Evolutionary conservation across 306 rosid genomes (phyloP).

Genomic region (Fragaria nilgerrensis): DNA sequence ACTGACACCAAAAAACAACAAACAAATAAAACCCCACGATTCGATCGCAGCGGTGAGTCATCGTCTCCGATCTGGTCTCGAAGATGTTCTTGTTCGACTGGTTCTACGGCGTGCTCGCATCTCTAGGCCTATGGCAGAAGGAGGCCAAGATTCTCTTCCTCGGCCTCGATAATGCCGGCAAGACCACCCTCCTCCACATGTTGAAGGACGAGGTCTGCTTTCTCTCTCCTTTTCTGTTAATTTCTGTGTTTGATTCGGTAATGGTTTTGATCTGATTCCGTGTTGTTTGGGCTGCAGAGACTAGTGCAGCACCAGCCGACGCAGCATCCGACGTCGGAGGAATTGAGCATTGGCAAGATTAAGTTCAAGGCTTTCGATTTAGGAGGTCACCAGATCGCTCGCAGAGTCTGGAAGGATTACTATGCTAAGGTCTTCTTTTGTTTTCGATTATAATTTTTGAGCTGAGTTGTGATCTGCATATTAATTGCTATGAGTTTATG

Average conservation of each 20-base stretch:
- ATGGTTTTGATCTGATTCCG: background rate
- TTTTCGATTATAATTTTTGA: background rate
- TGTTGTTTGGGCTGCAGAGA: conserved; percentile 49
- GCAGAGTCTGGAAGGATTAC: conserved; percentile 96
- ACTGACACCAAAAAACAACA: background rate
- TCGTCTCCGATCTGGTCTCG: conserved; percentile 22
- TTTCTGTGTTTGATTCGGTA: background rate
- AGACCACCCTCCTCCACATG: conserved; percentile 97
- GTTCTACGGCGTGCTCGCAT: conserved; percentile 88
- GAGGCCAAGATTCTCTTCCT: conserved; percentile 96
- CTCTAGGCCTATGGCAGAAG: conserved; percentile 93
- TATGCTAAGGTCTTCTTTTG: conserved; percentile 67
- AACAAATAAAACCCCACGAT: background rate
- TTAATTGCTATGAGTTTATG: background rate
- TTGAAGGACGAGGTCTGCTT: conserved; percentile 85
- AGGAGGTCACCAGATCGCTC: conserved; percentile 93
- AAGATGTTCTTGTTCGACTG: conserved; percentile 80
- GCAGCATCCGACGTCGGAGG: conserved; percentile 88
- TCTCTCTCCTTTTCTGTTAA: background rate
- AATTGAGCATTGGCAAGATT: conserved; percentile 87
- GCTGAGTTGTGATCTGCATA: background rate
- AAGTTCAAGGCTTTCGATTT: conserved; percentile 95
- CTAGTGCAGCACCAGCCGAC: conserved; percentile 96
- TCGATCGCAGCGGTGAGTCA: conserved; percentile 11
- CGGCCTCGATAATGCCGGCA: conserved; percentile 95